Base-by-base conservation (phyloP, 2,329 filamentous ascomycete genomes). In the Phyllosticta citribraziliensis region DNA sequence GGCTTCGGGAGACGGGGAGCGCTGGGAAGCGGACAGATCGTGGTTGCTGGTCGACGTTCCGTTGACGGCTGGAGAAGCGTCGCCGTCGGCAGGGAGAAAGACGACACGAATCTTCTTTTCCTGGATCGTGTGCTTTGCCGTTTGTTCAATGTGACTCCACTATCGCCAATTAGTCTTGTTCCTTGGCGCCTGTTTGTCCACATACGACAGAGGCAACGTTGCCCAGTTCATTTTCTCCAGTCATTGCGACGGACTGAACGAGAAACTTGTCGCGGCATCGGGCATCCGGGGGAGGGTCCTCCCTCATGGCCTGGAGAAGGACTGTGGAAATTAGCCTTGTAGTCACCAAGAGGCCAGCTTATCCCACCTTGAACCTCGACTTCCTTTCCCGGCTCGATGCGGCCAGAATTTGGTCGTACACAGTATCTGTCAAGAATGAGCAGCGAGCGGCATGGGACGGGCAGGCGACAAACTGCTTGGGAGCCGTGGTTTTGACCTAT, bases 221-320 rank as follows among this genome's bases (percentile, higher is more conserved):
- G 63, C 82, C 81, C 69, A 89, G 90, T 70, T 96, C 91, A 77
- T 91, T 89, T 70, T 96, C 89, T 65, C 86, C 81, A 22, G 88
- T 87, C 66, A 97, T 89, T 57, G 86, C 81, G 56, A 96, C 89
- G 25, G 92, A 95, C 77, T 97, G 93, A 40, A 97, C 93, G 60
- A 97, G 84, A 76, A 97, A 97, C 80, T 97, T 97, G 82, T 97
- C 93, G 75, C 90, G 88, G 80, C 94, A 99, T 75, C 91, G 92
- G 64, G 88, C 86, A 73, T 96, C 92, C 62, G 81, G 75, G 20
- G 92, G 84, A 61, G 93, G 93, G 70, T 97, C 92, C 71, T 91
- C 85, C 81, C 96, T 97, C 94, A 99, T 97, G 24, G 93, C 91
- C 79, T 99, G 94, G 52, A 99, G 85, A 47, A 97, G 86, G 62